A percentile compares a stretch with the other conserved stretches of the same genome.
Evolutionary conservation across 176 grass and related monocot genomes (phyloP).

Genomic region (Melocanna baccifera): DNA sequence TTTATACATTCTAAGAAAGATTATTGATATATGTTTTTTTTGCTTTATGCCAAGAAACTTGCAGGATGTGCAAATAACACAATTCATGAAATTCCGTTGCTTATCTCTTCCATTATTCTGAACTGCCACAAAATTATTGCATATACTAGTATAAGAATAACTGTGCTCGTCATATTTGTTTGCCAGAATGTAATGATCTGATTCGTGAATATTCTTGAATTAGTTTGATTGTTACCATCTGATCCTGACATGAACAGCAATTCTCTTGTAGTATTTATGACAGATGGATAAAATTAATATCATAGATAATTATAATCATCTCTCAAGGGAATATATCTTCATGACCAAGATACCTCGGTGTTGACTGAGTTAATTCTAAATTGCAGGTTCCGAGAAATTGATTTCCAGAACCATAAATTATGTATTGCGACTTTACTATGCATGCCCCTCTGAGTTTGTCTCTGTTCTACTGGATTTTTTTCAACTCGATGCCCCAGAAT

Average conservation of each 20-base stretch:
- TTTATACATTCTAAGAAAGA: neutral
- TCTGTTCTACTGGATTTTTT: constrained; percentile 73
- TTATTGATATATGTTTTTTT: neutral
- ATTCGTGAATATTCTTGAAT: constrained; percentile 18
- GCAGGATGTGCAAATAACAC: neutral
- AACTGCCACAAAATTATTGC: neutral
- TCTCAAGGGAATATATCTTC: neutral
- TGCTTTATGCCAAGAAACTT: neutral
- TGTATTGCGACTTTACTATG: constrained; percentile 50
- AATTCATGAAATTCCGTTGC: neutral
- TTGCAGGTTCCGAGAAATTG: constrained; percentile 62
- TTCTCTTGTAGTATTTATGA: neutral
- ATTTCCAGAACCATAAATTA: constrained; percentile 51
- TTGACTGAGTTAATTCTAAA: constrained; percentile 17
- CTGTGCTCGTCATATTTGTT: neutral
- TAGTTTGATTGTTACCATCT: constrained; percentile 31
- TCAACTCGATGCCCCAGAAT: constrained; percentile 42
- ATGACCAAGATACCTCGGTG: neutral
- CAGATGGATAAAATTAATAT: constrained; percentile 1
- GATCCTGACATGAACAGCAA: neutral
- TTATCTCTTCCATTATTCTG: neutral
- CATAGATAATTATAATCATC: neutral
- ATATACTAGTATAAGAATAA: neutral
- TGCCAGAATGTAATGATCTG: neutral
- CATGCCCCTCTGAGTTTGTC: constrained; percentile 61